phyloP scores from a whole-genome alignment of 75 land plant species.

The Pinus taeda region DNA sequence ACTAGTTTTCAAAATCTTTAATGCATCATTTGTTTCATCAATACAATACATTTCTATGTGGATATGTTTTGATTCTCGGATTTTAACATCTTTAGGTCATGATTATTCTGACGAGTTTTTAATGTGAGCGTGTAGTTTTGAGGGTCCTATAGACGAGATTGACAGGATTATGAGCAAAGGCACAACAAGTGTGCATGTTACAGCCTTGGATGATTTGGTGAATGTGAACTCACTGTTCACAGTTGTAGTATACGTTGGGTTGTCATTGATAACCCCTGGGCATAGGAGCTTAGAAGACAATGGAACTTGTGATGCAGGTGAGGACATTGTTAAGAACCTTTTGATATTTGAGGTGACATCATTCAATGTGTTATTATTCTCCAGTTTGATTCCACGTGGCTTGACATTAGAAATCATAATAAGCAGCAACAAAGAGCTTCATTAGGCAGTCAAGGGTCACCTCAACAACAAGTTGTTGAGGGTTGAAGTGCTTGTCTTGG shows the following conservation, averaged over 20 bases:
- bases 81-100: too few species aligned
- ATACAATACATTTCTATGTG: too few species aligned
- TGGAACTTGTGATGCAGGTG: constrained; percentile 42
- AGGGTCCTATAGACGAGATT: too few species aligned
- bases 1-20: too few species aligned
- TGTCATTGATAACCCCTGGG: background rate
- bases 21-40: too few species aligned
- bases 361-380: constrained; percentile 90
- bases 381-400: constrained; percentile 84
- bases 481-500: constrained; percentile 74
- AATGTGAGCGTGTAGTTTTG: too few species aligned
- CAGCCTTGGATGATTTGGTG: constrained; percentile 50
- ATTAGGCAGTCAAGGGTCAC: constrained; percentile 48
- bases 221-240: too few species aligned
- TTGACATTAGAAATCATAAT: constrained; percentile 82
- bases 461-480: constrained; percentile 55
- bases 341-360: constrained; percentile 81
- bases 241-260: too few species aligned
- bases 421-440: constrained; percentile 51
- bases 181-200: constrained; percentile 64
- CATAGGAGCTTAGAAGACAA: constrained; percentile 41
- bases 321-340: constrained; percentile 36
- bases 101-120: too few species aligned
- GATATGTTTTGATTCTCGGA: too few species aligned
- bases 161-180: too few species aligned